Percentiles rank a stretch among this genome's conserved stretches.
These are phyloP conservation scores for Monoraphidium neglectum DNA, from an alignment of 139 green algal genomes.

Conservation along the genomic window DNA sequence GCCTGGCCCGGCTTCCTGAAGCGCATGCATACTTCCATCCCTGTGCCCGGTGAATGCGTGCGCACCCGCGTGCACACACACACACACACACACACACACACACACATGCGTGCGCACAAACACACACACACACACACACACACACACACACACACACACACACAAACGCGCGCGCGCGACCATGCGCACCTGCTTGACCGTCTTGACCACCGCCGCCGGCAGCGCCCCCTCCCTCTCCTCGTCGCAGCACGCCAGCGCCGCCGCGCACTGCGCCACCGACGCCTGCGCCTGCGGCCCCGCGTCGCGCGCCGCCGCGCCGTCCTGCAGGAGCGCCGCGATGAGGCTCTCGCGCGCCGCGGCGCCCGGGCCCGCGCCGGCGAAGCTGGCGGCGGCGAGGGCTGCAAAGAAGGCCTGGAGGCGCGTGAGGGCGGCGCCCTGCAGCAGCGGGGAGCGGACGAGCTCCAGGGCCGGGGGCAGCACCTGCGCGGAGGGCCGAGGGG, in stretches of 20 bases:
- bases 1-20: no score
- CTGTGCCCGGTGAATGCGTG: no score
- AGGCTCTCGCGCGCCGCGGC: constrained; percentile 54
- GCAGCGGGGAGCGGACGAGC: constrained; percentile 79
- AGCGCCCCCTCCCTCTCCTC: background rate
- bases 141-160: no score
- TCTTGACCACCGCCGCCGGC: no score
- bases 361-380: background rate
- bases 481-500: background rate
- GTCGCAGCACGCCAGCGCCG: constrained; percentile 67
- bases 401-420: constrained; percentile 70
- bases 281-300: constrained; percentile 49
- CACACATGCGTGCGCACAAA: no score
- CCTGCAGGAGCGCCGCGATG: constrained; percentile 57
- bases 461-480: constrained; percentile 59
- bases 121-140: no score
- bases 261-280: constrained; percentile 77
- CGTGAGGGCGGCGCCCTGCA: constrained; percentile 62
- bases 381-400: constrained; percentile 49
- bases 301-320: constrained; percentile 36
- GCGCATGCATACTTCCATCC: no score
- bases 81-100: no score
- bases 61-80: no score
- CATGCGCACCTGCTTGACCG: no score
- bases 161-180: no score